These are phyloP conservation scores for Wilcoxina mikolae DNA, from an alignment of 495 filamentous ascomycete genomes.

Conservation along the genomic window DNA sequence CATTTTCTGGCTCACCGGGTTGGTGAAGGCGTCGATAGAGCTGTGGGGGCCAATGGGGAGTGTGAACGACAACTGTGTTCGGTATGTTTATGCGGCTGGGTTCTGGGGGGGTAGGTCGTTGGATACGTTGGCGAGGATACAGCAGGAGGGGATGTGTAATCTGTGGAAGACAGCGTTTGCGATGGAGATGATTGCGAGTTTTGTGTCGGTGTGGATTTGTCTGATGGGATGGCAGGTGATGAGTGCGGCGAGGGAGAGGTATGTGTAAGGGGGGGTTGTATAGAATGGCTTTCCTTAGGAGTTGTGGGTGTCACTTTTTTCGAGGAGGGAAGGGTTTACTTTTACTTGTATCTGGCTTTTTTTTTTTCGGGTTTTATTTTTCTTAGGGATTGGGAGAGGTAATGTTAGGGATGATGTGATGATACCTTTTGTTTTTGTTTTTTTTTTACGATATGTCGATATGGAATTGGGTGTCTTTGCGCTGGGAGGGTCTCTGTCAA, in stretches of 20 bases:
- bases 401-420: background rate
- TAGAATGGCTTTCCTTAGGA: slow-evolving; percentile 6
- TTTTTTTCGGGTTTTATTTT: background rate
- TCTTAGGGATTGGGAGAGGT: background rate
- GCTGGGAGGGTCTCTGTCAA: too few species aligned
- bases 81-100: slow-evolving; percentile 46
- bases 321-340: background rate
- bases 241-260: slow-evolving; percentile 16
- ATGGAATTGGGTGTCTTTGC: too few species aligned
- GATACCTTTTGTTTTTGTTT: background rate
- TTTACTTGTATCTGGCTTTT: background rate
- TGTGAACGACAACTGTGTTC: slow-evolving; percentile 65
- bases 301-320: background rate
- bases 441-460: too few species aligned
- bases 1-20: slow-evolving; percentile 75
- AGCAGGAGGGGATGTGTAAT: slow-evolving; percentile 77
- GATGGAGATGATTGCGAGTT: slow-evolving; percentile 30
- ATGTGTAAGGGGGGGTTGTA: slow-evolving; percentile 1
- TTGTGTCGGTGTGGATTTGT: slow-evolving; percentile 92
- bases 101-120: slow-evolving; percentile 45
- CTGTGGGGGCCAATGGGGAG: slow-evolving; percentile 66
- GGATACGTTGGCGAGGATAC: slow-evolving; percentile 67
- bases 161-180: slow-evolving; percentile 48
- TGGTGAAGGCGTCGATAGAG: slow-evolving; percentile 81
- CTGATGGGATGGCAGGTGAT: slow-evolving; percentile 75